These are phyloP conservation scores for Beauveria bassiana DNA, from an alignment of 2,329 filamentous ascomycete species.

Conservation along the genomic window DNA sequence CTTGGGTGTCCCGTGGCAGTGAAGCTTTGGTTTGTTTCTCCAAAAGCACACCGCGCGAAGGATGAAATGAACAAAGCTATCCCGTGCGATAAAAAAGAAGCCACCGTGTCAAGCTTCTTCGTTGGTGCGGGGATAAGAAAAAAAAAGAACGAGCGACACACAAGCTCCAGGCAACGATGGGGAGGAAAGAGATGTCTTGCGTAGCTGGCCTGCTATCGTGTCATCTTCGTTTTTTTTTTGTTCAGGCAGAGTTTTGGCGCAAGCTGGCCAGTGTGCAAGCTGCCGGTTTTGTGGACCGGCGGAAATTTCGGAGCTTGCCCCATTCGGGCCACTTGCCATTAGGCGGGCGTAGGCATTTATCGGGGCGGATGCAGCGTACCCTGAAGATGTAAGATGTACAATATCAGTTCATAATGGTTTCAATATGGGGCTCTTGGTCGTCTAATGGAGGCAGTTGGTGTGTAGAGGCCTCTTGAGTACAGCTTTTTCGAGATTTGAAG, in stretches of 20 bases:
- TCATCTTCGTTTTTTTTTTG: conserved; percentile 12
- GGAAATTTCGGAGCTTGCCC: conserved; percentile 7
- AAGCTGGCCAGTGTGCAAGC: background rate
- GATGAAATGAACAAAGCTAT: conserved; percentile 11
- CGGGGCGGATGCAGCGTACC: conserved; percentile 3
- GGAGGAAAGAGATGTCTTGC: conserved; percentile 7
- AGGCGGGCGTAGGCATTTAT: conserved; percentile 1
- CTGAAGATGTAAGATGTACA: background rate
- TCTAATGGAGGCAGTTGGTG: background rate
- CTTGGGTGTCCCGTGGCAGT: background rate
- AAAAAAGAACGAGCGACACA: conserved; percentile 10
- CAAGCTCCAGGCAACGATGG: conserved; percentile 13
- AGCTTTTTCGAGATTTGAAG: background rate
- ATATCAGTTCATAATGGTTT: background rate
- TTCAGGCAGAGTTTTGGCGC: conserved; percentile 11
- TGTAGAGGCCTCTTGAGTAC: background rate
- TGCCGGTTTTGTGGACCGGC: conserved; percentile 11
- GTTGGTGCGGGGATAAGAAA: background rate
- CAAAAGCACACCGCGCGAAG: conserved; percentile 11
- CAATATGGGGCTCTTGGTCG: background rate
- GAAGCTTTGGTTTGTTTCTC: background rate
- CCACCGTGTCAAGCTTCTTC: conserved; percentile 9
- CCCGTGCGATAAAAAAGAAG: background rate
- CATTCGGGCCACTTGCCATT: conserved; percentile 6
- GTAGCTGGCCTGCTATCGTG: conserved; percentile 13